These are phyloP conservation scores for Trichoderma endophyticum DNA, from an alignment of 2,329 filamentous ascomycete genomes.

Conservation along the genomic window DNA sequence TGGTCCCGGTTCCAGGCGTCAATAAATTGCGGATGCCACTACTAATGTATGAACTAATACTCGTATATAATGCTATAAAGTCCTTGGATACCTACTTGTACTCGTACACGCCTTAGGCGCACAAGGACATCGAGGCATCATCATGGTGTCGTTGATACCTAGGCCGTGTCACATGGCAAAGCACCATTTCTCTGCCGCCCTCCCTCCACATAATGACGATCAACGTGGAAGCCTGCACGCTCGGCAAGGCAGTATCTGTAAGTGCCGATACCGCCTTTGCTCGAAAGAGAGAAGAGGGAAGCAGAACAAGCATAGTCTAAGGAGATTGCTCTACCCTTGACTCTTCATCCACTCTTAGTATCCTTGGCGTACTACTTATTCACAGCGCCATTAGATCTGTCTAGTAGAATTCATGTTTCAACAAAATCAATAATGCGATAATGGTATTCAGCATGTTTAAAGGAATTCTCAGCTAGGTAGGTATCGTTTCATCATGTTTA, in stretches of 20 bases:
- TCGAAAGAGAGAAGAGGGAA: neutral
- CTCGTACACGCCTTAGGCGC: neutral
- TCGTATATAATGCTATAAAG: neutral
- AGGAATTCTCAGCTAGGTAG: neutral
- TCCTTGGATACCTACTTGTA: neutral
- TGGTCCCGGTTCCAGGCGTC: neutral
- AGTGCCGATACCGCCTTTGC: neutral
- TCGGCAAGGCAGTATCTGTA: neutral
- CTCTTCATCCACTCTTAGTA: neutral
- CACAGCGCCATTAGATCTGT: neutral
- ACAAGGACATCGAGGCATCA: neutral
- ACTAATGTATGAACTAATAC: neutral
- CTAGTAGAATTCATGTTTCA: neutral
- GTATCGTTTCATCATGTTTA: neutral
- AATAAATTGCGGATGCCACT: neutral
- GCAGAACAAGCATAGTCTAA: neutral
- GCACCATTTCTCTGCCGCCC: neutral
- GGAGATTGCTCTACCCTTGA: neutral
- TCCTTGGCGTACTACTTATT: neutral
- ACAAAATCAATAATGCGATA: neutral
- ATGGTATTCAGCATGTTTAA: neutral
- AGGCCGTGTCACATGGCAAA: slow-evolving; percentile 1
- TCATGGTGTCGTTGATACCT: neutral
- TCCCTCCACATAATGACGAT: neutral
- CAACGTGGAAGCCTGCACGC: neutral